Evolutionary conservation across 257 asterid genomes (phyloP).

Genomic region (Solanum paucissectum): DNA sequence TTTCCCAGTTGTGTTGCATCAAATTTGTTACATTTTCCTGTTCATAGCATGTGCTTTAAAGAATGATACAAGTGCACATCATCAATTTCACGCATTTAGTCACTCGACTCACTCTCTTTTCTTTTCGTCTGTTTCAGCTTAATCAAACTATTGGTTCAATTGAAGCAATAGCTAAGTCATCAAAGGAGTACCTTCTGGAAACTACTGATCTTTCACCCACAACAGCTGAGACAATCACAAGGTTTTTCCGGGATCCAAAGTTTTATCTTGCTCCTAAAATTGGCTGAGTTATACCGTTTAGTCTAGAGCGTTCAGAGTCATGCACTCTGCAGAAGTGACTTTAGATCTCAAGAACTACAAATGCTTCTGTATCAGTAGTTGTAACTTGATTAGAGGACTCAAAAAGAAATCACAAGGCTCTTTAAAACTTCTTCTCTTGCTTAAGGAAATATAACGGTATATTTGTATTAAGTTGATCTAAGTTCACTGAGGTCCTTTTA

Average conservation of each 20-base stretch:
- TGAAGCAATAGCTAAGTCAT: slow-evolving; percentile 82
- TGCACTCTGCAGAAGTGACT: neutral
- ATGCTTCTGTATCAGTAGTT: neutral
- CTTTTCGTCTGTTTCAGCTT: slow-evolving; percentile 39
- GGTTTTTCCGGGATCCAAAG: slow-evolving; percentile 74
- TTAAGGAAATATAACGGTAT: neutral
- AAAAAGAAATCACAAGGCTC: neutral
- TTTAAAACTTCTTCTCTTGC: neutral
- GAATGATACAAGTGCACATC: neutral
- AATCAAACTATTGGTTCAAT: slow-evolving; percentile 88
- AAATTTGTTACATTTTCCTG: neutral
- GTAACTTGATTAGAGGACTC: neutral
- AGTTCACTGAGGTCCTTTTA: neutral
- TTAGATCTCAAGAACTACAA: neutral
- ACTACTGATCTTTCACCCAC: slow-evolving; percentile 82
- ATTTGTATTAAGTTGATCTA: neutral
- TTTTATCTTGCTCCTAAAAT: slow-evolving; percentile 77
- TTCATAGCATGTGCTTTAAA: neutral
- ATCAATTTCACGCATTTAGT: neutral
- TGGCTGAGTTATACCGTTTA: neutral
- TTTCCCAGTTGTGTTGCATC: neutral
- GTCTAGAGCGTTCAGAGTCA: neutral
- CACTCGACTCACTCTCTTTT: neutral
- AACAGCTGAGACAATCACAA: slow-evolving; percentile 66
- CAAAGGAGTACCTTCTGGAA: slow-evolving; percentile 67